Conservation (phyloP, 2,329 filamentous ascomycete genomes). For the Trichoderma sp. region DNA sequence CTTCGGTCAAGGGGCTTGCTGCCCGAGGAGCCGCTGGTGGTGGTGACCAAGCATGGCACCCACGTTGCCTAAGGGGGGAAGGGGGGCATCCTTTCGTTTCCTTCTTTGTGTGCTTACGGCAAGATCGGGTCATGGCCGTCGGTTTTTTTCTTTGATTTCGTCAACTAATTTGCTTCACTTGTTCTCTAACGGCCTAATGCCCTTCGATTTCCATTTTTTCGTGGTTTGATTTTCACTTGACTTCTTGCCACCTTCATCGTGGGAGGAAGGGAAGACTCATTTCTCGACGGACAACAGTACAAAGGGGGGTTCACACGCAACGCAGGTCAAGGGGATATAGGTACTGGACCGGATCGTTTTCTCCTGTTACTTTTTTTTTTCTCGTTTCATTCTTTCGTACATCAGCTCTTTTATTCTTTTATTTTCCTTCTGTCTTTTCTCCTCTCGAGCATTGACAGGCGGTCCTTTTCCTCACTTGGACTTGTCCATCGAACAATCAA, state of each 20-base stretch:
- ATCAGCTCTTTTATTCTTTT: too few relatives aligned
- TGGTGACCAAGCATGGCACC: slow-evolving; percentile 20
- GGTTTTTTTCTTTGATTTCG: background rate
- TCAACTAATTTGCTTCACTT: background rate
- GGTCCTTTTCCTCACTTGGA: background rate
- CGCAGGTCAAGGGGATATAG: background rate
- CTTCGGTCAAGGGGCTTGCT: slow-evolving; percentile 27
- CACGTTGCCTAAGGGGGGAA: background rate
- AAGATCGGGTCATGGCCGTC: too few relatives aligned
- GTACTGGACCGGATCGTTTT: background rate
- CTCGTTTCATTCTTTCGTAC: background rate
- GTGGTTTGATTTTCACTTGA: background rate
- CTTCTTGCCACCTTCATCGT: background rate
- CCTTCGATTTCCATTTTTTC: background rate
- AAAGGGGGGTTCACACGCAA: background rate
- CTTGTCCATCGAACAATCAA: too few relatives aligned
- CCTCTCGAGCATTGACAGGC: background rate
- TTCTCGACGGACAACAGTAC: background rate
- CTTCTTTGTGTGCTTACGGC: background rate
- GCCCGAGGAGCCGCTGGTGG: slow-evolving; percentile 6
- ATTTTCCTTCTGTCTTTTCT: background rate
- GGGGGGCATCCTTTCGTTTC: background rate
- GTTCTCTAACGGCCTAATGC: background rate
- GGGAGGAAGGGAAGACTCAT: background rate
- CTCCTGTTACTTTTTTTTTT: background rate